Evolutionary conservation across 352 stramenopile genomes (phyloP).

Genomic region (Phytophthora foliorum): DNA sequence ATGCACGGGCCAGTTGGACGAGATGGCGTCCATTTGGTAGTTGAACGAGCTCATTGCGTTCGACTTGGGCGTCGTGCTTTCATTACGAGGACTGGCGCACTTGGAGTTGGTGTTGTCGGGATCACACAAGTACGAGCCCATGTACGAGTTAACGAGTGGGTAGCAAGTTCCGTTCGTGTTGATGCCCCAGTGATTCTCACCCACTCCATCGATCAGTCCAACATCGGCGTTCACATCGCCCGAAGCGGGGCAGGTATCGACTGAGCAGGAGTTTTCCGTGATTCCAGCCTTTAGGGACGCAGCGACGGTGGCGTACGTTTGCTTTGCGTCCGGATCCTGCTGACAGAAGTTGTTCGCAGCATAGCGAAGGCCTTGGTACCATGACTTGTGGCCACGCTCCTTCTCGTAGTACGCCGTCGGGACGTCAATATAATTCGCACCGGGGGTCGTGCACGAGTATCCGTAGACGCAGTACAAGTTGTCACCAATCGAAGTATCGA

Average conservation of each 20-base stretch:
- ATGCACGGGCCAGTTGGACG: constrained; percentile 75
- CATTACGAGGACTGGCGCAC: constrained; percentile 47
- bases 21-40: constrained; percentile 89
- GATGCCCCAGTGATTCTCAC: constrained; percentile 56
- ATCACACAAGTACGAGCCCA: constrained; percentile 64
- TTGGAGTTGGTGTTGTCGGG: constrained; percentile 52
- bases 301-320: constrained; percentile 36
- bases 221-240: constrained; percentile 51
- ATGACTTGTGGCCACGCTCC: constrained; percentile 50
- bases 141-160: constrained; percentile 72
- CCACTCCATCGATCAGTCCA: constrained; percentile 48
- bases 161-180: constrained; percentile 76
- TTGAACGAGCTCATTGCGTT: constrained; percentile 70
- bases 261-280: constrained; percentile 46
- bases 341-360: constrained; percentile 61
- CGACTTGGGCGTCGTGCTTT: constrained; percentile 14
- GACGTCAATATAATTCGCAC: constrained; percentile 59
- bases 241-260: constrained; percentile 49
- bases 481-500: constrained; percentile 24
- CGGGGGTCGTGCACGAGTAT: constrained; percentile 34
- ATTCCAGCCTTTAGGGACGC: constrained; percentile 45
- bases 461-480: constrained; percentile 43
- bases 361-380: constrained; percentile 63
- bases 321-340: constrained; percentile 8
- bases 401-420: constrained; percentile 49